Conservation (phyloP, 2,329 filamentous ascomycete species). For the Ascochyta koolunga region DNA sequence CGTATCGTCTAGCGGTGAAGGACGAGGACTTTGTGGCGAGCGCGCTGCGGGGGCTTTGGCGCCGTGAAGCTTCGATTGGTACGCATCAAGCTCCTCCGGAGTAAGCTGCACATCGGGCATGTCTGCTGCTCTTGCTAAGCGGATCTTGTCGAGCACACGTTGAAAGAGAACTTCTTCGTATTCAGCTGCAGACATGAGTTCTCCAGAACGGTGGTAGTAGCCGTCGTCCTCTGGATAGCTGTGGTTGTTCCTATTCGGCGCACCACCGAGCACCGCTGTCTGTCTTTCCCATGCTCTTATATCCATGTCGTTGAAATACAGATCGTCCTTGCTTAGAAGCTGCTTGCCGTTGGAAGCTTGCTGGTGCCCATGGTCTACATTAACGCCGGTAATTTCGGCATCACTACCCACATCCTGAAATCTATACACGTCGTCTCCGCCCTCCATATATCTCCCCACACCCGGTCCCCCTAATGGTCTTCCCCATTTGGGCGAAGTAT, state of each 20-base stretch:
- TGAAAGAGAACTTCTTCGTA: conserved; percentile 80
- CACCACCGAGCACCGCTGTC: conserved; percentile 55
- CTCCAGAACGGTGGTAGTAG: conserved; percentile 50
- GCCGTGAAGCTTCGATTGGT: conserved; percentile 71
- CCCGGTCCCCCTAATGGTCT: conserved; percentile 88
- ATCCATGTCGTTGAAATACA: conserved; percentile 58
- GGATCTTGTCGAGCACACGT: conserved; percentile 79
- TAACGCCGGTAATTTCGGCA: conserved; percentile 56
- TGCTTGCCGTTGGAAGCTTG: conserved; percentile 33
- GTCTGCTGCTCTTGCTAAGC: conserved; percentile 75
- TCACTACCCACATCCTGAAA: conserved; percentile 71
- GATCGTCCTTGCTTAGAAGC: conserved; percentile 50
- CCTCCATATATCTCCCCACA: conserved; percentile 58
- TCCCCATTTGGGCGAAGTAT: conserved; percentile 92
- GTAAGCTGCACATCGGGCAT: conserved; percentile 80
- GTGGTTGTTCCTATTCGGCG: conserved; percentile 56
- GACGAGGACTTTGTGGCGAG: conserved; percentile 26
- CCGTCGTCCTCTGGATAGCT: conserved; percentile 60
- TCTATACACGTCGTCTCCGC: conserved; percentile 53
- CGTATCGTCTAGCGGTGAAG: conserved; percentile 37
- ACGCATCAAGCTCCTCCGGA: conserved; percentile 78
- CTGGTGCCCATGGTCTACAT: conserved; percentile 49
- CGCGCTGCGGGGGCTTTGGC: conserved; percentile 37
- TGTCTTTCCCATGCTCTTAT: conserved; percentile 48
- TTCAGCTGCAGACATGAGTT: conserved; percentile 43